Conservation (phyloP, 257 asterid species). For the Anisodus acutangulus region DNA sequence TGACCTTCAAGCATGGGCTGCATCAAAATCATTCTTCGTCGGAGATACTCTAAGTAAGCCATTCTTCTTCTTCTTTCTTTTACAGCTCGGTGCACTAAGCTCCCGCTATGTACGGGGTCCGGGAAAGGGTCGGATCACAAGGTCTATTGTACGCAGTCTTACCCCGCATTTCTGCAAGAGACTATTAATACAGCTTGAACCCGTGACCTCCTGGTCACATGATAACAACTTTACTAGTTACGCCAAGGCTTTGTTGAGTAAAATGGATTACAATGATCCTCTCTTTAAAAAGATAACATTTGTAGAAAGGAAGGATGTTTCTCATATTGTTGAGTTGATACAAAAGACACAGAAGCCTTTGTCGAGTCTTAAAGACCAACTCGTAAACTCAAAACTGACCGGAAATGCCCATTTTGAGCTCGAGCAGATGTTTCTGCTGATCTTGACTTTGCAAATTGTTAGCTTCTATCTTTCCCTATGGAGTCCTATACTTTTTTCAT, state of each 20-base stretch:
- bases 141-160: too few species aligned
- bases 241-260: background rate
- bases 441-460: background rate
- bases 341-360: background rate
- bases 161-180: too few species aligned
- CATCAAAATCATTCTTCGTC: conserved; percentile 41
- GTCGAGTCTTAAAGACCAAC: background rate
- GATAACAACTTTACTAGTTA: background rate
- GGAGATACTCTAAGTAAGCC: conserved; percentile 68
- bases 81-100: too few species aligned
- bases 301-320: too few species aligned
- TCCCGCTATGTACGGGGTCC: too few species aligned
- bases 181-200: too few species aligned
- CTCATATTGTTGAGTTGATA: background rate
- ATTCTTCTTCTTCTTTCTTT: too few species aligned
- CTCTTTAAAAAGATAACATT: background rate
- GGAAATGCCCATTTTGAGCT: background rate
- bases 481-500: background rate
- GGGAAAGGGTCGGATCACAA: too few species aligned
- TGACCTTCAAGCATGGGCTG: conserved; percentile 59
- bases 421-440: background rate
- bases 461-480: background rate
- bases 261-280: background rate
- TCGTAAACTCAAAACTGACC: background rate
- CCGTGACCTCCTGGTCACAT: too few species aligned